Base-by-base conservation (phyloP, 495 filamentous ascomycete genomes). In the Neurospora intermedia region DNA sequence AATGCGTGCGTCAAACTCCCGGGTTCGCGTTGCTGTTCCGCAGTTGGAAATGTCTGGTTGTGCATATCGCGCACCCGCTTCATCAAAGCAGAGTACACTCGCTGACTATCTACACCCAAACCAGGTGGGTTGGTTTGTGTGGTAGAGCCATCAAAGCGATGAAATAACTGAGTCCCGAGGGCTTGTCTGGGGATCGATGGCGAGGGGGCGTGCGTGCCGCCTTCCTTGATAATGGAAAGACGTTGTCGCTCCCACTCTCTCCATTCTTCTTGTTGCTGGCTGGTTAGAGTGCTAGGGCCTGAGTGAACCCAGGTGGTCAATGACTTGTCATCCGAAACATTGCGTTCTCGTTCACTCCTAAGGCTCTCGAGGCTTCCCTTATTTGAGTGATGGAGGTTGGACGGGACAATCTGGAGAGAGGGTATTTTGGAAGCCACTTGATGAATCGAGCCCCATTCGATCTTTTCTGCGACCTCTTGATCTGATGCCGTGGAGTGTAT, bases 291-390 rank as follows among this genome's bases (percentile, higher is more conserved):
- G 62, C 80, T 85, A 0, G 81, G 80, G 1, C 81, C 84, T 6
- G 86, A 94, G 75, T 90, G 86, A 6, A 87, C 86, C 93, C 92
- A 94, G 78, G 92, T 95, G 16, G 91, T 94, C 46, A 94, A 87
- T 18, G 92, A 93, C 69, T 82, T 87, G 20, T 88, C 87, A 35
- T 88, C 87, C 31, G 82, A 85, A 11, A 85, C 71, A 70, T 81
- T 80, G 16, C 76, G 74, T 80, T 88, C 70, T 78, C 80, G 59
- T 39, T 82, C 85, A 75, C 86, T 90, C 73, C 78, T 80, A 9
- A 83, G 76, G 70, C 85, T 88, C 45, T 85, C 83, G 18, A 89
- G 75, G 72, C 88, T 90, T 18, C 86, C 87, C 72, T 82, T 76
- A 27, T 80, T 81, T 15, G 84, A 87, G 43, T 75, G 80, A 43